Base-by-base conservation (phyloP, 148 eudicot genomes). In the Amaranthus palmeri region DNA sequence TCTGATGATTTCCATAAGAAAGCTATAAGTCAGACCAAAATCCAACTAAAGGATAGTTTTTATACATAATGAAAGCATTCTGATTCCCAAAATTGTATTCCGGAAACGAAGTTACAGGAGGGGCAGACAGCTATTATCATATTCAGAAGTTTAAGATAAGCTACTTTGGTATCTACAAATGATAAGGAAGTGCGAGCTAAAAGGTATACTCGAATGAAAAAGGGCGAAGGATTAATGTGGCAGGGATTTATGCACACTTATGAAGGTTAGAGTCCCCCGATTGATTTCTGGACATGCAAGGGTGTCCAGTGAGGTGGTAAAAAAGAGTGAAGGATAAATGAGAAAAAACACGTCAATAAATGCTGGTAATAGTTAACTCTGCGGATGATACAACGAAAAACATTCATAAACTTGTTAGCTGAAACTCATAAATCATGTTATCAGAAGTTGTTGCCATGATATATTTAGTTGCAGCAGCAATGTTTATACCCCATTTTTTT, bases 1-100 rank as follows among this genome's bases (percentile, higher is more conserved):
- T 77, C 97, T 92, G 83, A 45, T 57, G 56, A 77, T 54, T 56
- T 58, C 45, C 18, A 53, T 7, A 49, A 65, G 61, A 42, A 18
- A 7, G 67, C 5, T 41, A 66, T 50, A 36, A 59, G 50, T 60
- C 62, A 72, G 62, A 65, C 71, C 68, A 65, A 48, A 67, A 40
- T n/a, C n/a, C 50, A 57, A 47, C 36, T 57, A 66, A 10, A 36
- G 49, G 61, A 7, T 43, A 43, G 52, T 49, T 10, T 7, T 47
- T 54, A 70, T 4, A 15, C 50, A 12, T 50, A 42, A 51, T 14
- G 0, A 8, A 42, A 72, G 68, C 68, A 52, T 51, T 36, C 36
- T 64, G 47, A 2, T 3, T 64, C 18, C 40, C 45, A 10, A 62
- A 43, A 62, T 43, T 42, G 50, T 10, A 44, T 14, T 62, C 25